These are phyloP conservation scores for Tillandsia leiboldiana DNA, from an alignment of 176 grass and related monocot genomes.

Conservation along the genomic window DNA sequence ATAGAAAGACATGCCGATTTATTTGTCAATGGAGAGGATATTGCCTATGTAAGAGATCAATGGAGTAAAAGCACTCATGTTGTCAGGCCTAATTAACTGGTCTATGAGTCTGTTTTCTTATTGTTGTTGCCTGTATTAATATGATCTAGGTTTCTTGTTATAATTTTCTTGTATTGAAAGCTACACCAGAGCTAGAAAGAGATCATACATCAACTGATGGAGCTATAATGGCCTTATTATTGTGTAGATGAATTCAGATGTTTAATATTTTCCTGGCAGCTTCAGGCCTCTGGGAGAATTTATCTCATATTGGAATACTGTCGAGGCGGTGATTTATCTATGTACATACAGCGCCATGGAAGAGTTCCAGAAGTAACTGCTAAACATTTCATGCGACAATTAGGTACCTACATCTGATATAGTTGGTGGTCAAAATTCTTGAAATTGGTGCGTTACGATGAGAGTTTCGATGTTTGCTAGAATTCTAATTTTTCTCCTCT, in stretches of 20 bases:
- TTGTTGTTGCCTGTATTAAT: not conserved
- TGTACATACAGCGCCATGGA: conserved; percentile 48
- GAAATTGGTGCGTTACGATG: not conserved
- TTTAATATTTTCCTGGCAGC: conserved; percentile 6
- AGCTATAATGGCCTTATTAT: not conserved
- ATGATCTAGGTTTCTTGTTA: not conserved
- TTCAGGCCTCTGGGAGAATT: conserved; percentile 61
- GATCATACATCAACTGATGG: not conserved
- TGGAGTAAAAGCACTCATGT: too few relatives aligned
- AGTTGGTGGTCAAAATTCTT: not conserved
- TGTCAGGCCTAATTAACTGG: too few relatives aligned
- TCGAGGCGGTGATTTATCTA: conserved; percentile 63
- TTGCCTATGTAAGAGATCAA: too few relatives aligned
- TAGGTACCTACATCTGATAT: conserved; percentile 35
- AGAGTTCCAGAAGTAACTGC: conserved; percentile 71
- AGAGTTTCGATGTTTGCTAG: not conserved
- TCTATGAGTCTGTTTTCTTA: not conserved
- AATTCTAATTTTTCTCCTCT: not conserved
- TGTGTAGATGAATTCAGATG: not conserved
- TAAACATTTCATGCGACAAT: conserved; percentile 75
- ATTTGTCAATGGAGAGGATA: not conserved
- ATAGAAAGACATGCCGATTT: not conserved
- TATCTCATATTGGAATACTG: conserved; percentile 94
- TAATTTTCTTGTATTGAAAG: too few relatives aligned
- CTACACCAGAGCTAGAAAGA: not conserved